Base-by-base conservation (phyloP, 176 grass and related monocot genomes). In the Chrysopogon serrulatus region DNA sequence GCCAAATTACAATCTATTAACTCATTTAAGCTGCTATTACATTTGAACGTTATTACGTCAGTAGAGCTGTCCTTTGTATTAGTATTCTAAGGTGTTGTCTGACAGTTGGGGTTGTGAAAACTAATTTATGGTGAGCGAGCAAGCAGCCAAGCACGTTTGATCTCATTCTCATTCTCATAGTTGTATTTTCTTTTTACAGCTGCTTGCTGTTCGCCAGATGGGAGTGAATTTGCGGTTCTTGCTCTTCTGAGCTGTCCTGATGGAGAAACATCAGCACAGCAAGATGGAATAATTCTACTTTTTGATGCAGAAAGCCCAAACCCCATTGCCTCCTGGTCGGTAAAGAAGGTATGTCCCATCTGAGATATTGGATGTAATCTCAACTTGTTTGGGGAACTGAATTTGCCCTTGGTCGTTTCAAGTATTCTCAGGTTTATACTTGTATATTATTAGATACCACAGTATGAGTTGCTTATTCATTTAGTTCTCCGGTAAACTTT, bases 271-370 rank as follows among this genome's bases (percentile, higher is more conserved):
- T 47, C 19, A 13, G 72, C 77, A 72, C 80, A 91, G 43, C 84
- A 87, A 87, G 78, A 96, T 88, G 96, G 96, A 34, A 60, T 90
- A 69, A 83, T 99, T 79, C 56, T 99, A 61, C 69, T 99, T 56
- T 96, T 99, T 9, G 13, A 92, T 67, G 93, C 82, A 75, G 96
- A 91, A 86, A 85, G 83, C 74, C 83, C 88, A 28, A 79, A 77
- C 33, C 89, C 92, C 35, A 23, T 93, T 53, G 78, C 82, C n/a
- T 86, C 82, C 18, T 98, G 89, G 90, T 89, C 78, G 18, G 92
- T 98, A 59, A 92, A 87, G 72, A 95, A 95, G 92, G 95, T 94
- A 89, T 24, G 23, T 16, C 19, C 42, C 2, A 28, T 26, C 69
- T 28, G 14, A 78, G 23, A 28, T 78, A 2, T 77, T 16, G 5